Evolutionary conservation across 2,329 filamentous ascomycete genomes (phyloP).

Genomic region (Scleromitrula shiraiana): DNA sequence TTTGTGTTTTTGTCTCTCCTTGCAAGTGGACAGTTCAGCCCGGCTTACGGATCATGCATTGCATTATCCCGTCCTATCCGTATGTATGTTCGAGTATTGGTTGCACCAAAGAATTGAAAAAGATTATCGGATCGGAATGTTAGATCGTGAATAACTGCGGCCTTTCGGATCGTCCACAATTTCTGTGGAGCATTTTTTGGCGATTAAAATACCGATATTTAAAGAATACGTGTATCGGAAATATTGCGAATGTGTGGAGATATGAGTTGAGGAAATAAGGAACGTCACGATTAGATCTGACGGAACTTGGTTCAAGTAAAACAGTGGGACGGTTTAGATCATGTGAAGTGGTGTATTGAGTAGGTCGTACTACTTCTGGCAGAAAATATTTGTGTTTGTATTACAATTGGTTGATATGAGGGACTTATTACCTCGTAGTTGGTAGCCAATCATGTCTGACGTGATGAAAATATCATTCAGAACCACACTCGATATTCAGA

Average conservation of each 20-base stretch:
- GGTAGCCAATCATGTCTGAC: no score
- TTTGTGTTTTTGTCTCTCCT: constrained; percentile 1
- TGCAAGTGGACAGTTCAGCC: background rate
- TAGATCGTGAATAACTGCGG: background rate
- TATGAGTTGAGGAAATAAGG: background rate
- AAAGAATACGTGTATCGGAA: background rate
- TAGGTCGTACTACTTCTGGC: background rate
- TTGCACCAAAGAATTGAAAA: no score
- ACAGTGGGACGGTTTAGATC: constrained; percentile 9
- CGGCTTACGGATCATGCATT: no score
- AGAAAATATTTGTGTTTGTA: constrained; percentile 5
- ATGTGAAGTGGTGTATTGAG: constrained; percentile 7
- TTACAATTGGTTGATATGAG: background rate
- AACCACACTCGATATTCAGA: no score
- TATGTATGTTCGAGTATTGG: background rate
- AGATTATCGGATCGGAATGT: no score
- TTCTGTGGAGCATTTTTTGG: constrained; percentile 1
- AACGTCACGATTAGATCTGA: background rate
- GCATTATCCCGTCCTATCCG: background rate
- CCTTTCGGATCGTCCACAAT: background rate
- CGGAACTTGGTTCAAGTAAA: background rate
- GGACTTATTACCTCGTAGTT: constrained; percentile 1
- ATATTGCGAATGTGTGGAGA: background rate
- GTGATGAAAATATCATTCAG: no score
- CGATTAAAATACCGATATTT: constrained; percentile 1